These are phyloP conservation scores for Candida cerambycidarum DNA, from an alignment of 805 yeast genomes.

Conservation along the genomic window DNA sequence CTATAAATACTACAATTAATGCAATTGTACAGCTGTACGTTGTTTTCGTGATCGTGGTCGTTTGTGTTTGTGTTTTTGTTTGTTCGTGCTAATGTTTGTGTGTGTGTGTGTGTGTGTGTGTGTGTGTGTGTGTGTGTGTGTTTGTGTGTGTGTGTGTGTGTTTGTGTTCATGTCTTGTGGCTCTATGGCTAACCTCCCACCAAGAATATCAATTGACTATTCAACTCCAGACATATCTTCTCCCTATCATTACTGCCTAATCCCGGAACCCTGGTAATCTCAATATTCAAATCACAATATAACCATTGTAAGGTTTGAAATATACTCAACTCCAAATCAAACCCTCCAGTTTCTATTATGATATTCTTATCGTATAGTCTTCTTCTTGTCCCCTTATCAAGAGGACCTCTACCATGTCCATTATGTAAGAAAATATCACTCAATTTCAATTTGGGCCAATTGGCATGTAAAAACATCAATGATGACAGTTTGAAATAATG, in stretches of 20 bases:
- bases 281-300: constrained; percentile 24
- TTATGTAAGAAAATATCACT: constrained; percentile 26
- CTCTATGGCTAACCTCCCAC: constrained; percentile 3
- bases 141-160: too few species aligned
- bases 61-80: too few species aligned
- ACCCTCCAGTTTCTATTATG: constrained; percentile 22
- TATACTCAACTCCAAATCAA: constrained; percentile 30
- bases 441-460: constrained; percentile 35
- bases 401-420: constrained; percentile 28
- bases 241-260: constrained; percentile 20
- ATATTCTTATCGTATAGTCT: constrained; percentile 28
- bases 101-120: too few species aligned
- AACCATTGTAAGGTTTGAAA: constrained; percentile 28
- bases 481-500: constrained; percentile 28
- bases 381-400: constrained; percentile 20
- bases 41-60: too few species aligned
- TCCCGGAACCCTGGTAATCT: constrained; percentile 23
- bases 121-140: too few species aligned
- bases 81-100: too few species aligned
- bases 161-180: too few species aligned
- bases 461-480: constrained; percentile 36
- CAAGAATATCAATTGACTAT: constrained; percentile 25
- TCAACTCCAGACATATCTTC: constrained; percentile 24
- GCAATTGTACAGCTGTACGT: too few species aligned
- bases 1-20: background rate